A percentile compares a stretch with the other conserved stretches of the same genome.
These are phyloP conservation scores for Corchorus olitorius DNA, from an alignment of 345 rosid genomes.

Conservation along the genomic window DNA sequence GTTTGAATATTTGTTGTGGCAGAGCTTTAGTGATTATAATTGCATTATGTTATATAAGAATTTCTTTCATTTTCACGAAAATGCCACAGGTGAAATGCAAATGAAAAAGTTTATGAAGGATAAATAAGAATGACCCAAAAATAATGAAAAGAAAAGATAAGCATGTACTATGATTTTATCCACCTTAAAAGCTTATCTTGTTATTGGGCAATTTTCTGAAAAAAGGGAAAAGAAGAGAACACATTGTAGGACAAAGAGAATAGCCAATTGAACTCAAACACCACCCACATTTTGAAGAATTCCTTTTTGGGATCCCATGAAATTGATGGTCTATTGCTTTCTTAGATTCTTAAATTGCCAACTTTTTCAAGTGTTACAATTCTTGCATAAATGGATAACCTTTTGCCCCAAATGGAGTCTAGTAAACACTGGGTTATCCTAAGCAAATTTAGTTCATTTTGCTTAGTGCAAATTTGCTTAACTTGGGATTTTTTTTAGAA, in stretches of 20 bases:
- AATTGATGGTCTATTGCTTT: neutral
- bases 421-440: neutral
- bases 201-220: neutral
- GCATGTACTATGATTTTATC: neutral
- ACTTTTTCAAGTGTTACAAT: neutral
- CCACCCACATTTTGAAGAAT: neutral
- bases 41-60: too few relatives aligned
- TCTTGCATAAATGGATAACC: neutral
- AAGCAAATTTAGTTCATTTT: neutral
- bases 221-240: neutral
- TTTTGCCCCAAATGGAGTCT: neutral
- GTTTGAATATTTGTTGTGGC: too few relatives aligned
- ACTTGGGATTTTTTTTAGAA: neutral
- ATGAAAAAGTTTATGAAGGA: too few relatives aligned
- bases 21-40: too few relatives aligned
- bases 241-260: neutral
- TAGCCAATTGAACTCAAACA: conserved; percentile 4
- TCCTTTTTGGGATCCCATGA: neutral
- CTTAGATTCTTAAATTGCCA: neutral
- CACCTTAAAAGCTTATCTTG: neutral
- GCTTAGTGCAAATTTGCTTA: neutral
- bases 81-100: too few relatives aligned
- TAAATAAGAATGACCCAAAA: too few relatives aligned
- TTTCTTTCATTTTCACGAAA: too few relatives aligned
- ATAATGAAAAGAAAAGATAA: neutral